phyloP scores from a whole-genome alignment of 495 filamentous ascomycete genomes.

The Pseudoneurospora amorphoporcata region DNA sequence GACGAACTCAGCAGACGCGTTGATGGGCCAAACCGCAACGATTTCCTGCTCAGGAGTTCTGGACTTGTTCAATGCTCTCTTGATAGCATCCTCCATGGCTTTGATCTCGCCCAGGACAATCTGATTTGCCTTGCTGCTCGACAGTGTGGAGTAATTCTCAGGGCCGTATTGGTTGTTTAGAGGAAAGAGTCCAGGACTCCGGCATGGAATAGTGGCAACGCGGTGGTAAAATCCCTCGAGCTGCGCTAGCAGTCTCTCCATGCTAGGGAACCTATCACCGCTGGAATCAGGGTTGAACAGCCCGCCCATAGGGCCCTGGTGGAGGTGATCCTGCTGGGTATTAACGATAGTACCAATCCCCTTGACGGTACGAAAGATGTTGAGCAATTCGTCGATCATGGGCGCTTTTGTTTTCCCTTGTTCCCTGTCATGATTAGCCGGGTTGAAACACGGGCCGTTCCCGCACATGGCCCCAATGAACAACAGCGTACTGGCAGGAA shows the following conservation, averaged over 20 bases:
- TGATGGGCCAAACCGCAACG: constrained; percentile 17
- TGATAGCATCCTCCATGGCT: constrained; percentile 2
- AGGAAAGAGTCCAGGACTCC: background rate
- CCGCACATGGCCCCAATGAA: constrained; percentile 15
- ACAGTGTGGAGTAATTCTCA: background rate
- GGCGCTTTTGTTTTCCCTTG: background rate
- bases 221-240: background rate
- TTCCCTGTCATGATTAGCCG: background rate
- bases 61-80: background rate
- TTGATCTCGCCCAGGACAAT: constrained; percentile 7
- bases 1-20: constrained; percentile 10
- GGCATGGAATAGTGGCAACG: background rate
- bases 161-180: background rate
- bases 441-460: background rate
- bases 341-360: constrained; percentile 16
- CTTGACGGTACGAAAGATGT: constrained; percentile 14
- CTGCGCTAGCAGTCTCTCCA: constrained; percentile 3
- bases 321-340: constrained; percentile 5
- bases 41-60: constrained; percentile 13
- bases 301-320: constrained; percentile 8
- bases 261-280: background rate
- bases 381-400: constrained; percentile 14
- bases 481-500: constrained; percentile 15
- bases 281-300: background rate
- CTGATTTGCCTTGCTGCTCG: background rate